Evolutionary conservation across 352 stramenopile species (phyloP).

Genomic region (Phytophthora boehmeriae): DNA sequence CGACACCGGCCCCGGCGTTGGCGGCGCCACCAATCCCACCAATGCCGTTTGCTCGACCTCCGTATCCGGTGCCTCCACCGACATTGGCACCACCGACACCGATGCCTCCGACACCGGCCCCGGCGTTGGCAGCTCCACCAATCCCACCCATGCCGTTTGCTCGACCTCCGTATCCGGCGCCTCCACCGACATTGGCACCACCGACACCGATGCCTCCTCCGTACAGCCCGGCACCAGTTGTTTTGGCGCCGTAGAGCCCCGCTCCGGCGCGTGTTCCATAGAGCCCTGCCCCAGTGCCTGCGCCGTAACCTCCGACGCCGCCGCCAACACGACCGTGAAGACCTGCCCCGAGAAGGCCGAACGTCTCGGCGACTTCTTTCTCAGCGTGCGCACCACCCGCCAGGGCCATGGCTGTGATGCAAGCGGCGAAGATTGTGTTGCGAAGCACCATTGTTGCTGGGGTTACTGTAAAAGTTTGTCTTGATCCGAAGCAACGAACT

Average conservation of each 20-base stretch:
- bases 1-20: neutral
- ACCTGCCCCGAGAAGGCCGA: neutral
- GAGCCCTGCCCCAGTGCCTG: neutral
- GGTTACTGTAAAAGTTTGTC: neutral
- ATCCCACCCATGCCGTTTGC: neutral
- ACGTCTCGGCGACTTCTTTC: slow-evolving; percentile 1
- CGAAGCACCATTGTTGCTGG: neutral
- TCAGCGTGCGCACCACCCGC: neutral
- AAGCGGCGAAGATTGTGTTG: neutral
- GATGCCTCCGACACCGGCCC: neutral
- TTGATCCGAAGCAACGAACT: neutral
- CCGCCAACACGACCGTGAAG: neutral
- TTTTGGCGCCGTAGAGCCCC: neutral
- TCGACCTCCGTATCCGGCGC: neutral
- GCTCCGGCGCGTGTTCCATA: too few relatives aligned
- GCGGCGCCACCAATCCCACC: neutral
- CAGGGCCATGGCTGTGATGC: neutral
- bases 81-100: neutral
- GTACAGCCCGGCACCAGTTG: neutral
- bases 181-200: neutral
- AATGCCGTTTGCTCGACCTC: too few relatives aligned
- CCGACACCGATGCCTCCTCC: neutral
- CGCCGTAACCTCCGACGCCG: neutral
- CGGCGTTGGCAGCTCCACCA: neutral
- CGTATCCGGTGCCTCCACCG: neutral